Percentiles rank a stretch among this genome's conserved stretches.
phyloP scores from a whole-genome alignment of 805 yeast genomes.

The Yamadazyma kitorensis region DNA sequence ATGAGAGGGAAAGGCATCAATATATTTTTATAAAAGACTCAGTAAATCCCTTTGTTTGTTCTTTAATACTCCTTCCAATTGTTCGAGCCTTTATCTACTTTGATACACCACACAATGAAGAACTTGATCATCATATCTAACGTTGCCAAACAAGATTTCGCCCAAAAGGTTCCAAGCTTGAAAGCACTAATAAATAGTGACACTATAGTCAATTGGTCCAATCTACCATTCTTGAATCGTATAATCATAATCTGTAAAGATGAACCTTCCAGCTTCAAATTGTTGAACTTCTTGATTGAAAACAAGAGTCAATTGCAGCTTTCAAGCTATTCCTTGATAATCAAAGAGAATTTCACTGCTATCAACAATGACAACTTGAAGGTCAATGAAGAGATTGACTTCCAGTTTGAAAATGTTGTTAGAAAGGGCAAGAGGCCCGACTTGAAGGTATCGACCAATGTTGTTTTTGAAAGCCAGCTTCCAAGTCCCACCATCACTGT shows the following conservation, averaged over 20 bases:
- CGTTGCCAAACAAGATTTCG: constrained; percentile 29
- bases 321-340: constrained; percentile 1
- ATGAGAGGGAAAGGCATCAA: too few relatives aligned
- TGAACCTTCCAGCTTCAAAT: constrained; percentile 22
- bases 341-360: constrained; percentile 8
- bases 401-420: constrained; percentile 11
- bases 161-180: constrained; percentile 1
- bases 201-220: constrained; percentile 34
- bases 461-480: constrained; percentile 3
- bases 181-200: constrained; percentile 23
- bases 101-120: too few relatives aligned
- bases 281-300: constrained; percentile 19
- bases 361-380: constrained; percentile 2
- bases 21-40: too few relatives aligned
- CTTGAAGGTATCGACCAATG: constrained; percentile 8
- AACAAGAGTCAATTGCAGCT: constrained; percentile 10
- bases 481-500: constrained; percentile 13
- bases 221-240: constrained; percentile 33
- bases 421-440: constrained; percentile 4
- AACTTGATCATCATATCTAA: constrained; percentile 37
- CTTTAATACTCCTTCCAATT: too few relatives aligned
- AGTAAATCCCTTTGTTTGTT: too few relatives aligned
- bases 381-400: constrained; percentile 8
- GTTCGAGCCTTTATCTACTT: too few relatives aligned
- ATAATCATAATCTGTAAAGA: constrained; percentile 31